These are phyloP conservation scores for Candida nanaspora DNA, from an alignment of 805 yeast species.

Conservation along the genomic window DNA sequence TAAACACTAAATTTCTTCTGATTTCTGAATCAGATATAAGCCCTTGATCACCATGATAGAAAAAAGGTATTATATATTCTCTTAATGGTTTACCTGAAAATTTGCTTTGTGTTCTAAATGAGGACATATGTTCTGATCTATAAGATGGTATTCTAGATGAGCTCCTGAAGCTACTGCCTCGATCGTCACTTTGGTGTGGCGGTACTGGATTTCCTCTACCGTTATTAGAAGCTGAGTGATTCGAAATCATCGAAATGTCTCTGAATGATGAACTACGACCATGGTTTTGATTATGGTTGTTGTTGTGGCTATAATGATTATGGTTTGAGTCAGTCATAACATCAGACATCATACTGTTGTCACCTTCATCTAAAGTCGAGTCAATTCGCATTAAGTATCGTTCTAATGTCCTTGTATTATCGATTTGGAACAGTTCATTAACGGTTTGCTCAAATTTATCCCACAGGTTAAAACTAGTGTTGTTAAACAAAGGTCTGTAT, in stretches of 20 bases:
- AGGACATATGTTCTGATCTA: slow-evolving; percentile 1
- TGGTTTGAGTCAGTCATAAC: not conserved
- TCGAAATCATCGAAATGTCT: not conserved
- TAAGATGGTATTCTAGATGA: slow-evolving; percentile 8
- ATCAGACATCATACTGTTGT: not conserved
- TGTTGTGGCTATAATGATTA: not conserved
- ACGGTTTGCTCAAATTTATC: slow-evolving; percentile 13
- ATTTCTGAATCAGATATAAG: slow-evolving; percentile 33
- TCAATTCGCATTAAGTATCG: slow-evolving; percentile 16
- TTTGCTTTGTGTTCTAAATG: not conserved
- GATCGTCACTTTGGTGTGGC: not conserved
- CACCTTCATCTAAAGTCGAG: slow-evolving; percentile 3
- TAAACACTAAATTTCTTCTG: slow-evolving; percentile 40
- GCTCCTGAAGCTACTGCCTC: not conserved
- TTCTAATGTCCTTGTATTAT: slow-evolving; percentile 12
- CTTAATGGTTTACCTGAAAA: slow-evolving; percentile 18
- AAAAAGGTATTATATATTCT: slow-evolving; percentile 23
- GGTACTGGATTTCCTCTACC: too few relatives aligned
- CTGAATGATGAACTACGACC: not conserved
- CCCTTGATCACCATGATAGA: slow-evolving; percentile 23
- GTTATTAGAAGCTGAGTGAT: too few relatives aligned
- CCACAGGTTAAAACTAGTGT: slow-evolving; percentile 5
- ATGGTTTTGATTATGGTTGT: not conserved
- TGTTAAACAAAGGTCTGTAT: not conserved
- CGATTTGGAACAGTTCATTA: slow-evolving; percentile 11